Base-by-base conservation (phyloP, 129 eudicot genomes). In the Helianthus tuberosus region DNA sequence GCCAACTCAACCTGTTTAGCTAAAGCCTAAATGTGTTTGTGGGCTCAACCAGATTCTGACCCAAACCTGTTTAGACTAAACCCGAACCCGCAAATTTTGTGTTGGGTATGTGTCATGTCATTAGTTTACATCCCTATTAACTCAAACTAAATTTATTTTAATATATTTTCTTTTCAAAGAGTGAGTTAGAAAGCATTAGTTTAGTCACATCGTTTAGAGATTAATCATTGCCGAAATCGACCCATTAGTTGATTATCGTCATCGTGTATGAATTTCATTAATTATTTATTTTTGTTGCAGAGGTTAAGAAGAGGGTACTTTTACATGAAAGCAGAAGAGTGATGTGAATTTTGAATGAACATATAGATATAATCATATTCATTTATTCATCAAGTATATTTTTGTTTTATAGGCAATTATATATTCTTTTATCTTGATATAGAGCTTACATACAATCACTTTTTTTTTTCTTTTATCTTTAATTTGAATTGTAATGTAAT, bases 301-400 rank as follows among this genome's bases (percentile, higher is more conserved):
- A 95, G 99, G 78, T 80, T 95, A 73, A 77, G 75, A 77, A 78
- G 89, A 16, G 92, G 83, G 16, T 86, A 89, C 16, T 72, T 82
- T 16, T 82, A 55, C 68, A 81, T 95, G 86, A 86, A 82, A 79
- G 92, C 86, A n/a, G 97, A 87, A 81, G 85, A 79, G 60, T 90
- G 94, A 43, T 85, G 90, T 55, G 75, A 82, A 29, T 49, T 84
- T 57, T 86, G 75, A 14, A 80, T 83, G 69, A 88, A 64, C 58
- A 77, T 77, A 53, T 12, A 16, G 27, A 39, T 38, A 46, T 60
- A 35, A 64, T 50, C 75, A 74, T 58, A 79, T 79, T 79, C 63
- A 72, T 78, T 71, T 27, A 72, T 71, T 73, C 17, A 54, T 78
- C 23, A 46, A 55, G 82, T 78, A 78, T 54, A 65, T 72, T 61